Evolutionary conservation across 164 flowering plant genomes (phyloP).

Genomic region (Stephania cephalantha): DNA sequence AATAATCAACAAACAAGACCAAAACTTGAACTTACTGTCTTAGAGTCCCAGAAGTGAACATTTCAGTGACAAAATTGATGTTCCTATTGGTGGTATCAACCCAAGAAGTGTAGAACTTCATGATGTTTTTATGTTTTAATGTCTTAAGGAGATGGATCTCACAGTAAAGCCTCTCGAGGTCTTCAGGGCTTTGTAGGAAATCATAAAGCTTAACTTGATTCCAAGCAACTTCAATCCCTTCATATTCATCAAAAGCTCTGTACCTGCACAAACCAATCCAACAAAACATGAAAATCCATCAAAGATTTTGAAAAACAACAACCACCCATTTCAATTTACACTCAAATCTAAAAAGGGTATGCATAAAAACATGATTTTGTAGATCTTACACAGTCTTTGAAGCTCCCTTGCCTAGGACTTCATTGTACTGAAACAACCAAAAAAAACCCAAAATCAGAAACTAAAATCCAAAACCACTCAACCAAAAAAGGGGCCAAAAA

Average conservation of each 20-base stretch:
- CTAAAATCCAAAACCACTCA: background rate
- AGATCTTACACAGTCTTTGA: constrained; percentile 86
- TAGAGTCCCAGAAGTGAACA: constrained; percentile 97
- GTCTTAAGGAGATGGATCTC: constrained; percentile 95
- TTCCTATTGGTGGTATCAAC: constrained; percentile 76
- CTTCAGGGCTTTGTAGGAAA: constrained; percentile 71
- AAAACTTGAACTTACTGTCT: constrained; percentile 51
- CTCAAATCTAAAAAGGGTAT: constrained; percentile 12
- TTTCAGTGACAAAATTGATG: constrained; percentile 92
- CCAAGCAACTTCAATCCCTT: constrained; percentile 99
- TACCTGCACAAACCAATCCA: constrained; percentile 45
- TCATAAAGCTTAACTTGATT: constrained; percentile 91
- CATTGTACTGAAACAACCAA: constrained; percentile 61
- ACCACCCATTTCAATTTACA: constrained; percentile 2
- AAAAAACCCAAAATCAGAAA: constrained; percentile 13
- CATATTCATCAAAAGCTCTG: constrained; percentile 89
- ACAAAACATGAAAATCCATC: background rate
- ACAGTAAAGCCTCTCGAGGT: constrained; percentile 82
- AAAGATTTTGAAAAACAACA: constrained; percentile 7
- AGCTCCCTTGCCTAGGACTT: constrained; percentile 91
- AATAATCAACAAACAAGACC: background rate
- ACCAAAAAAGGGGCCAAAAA: background rate
- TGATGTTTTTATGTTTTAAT: constrained; percentile 78
- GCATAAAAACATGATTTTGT: background rate
- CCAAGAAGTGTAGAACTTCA: constrained; percentile 97